Evolutionary conservation across 23 red algal genomes (phyloP).

Genomic region (Gracilaria caudata): DNA sequence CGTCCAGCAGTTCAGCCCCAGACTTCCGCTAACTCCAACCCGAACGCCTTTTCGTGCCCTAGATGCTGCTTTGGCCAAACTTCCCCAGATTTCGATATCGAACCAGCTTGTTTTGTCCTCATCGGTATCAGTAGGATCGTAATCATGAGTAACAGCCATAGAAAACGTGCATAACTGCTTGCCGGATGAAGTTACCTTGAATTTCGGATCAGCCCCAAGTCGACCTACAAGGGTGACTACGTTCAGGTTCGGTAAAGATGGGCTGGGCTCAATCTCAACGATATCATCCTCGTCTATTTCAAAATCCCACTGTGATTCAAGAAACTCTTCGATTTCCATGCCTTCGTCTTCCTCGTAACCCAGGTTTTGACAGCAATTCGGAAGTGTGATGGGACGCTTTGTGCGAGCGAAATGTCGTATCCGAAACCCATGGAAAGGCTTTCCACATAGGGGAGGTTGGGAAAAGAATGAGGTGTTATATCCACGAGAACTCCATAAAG

Average conservation of each 20-base stretch:
- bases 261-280: neutral
- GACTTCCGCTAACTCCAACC: conserved; percentile 33
- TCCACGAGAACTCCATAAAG: neutral
- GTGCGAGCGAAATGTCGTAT: neutral
- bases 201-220: conserved; percentile 32
- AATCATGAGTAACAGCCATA: conserved; percentile 42
- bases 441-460: no score
- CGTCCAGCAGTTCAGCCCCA: conserved; percentile 30
- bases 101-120: conserved; percentile 61
- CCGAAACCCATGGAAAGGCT: neutral
- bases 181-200: conserved; percentile 8
- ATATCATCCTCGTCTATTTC: conserved; percentile 6
- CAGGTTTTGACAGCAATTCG: neutral
- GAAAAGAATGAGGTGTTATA: neutral
- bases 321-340: neutral
- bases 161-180: conserved; percentile 41
- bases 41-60: conserved; percentile 30
- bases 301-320: conserved; percentile 3
- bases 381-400: neutral
- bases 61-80: conserved; percentile 4
- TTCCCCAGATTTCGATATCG: conserved; percentile 40
- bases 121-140: conserved; percentile 43
- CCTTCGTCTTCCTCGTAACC: conserved; percentile 9
- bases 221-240: conserved; percentile 33
- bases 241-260: conserved; percentile 32